phyloP scores from a whole-genome alignment of 2,329 filamentous ascomycete genomes.

The Sordariomycetes sp. region DNA sequence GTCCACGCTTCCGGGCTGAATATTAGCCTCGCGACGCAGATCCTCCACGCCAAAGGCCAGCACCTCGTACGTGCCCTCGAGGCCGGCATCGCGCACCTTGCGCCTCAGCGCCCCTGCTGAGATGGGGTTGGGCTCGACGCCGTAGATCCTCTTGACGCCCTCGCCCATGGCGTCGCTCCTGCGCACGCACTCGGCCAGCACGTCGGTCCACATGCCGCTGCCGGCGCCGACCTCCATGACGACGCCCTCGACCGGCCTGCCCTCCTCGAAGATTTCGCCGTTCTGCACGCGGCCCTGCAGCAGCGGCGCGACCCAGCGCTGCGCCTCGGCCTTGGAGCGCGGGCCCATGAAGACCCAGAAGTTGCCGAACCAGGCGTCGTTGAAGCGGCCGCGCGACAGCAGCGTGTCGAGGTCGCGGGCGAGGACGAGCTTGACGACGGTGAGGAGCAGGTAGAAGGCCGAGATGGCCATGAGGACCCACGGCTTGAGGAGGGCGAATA shows the following conservation, averaged over 20 bases:
- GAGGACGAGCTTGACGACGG: constrained; percentile 33
- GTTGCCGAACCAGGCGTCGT: constrained; percentile 46
- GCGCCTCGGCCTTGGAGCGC: constrained; percentile 30
- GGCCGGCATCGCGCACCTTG: constrained; percentile 38
- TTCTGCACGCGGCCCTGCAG: constrained; percentile 36
- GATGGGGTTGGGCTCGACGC: constrained; percentile 53
- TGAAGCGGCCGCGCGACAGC: constrained; percentile 30
- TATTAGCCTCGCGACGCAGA: constrained; percentile 29
- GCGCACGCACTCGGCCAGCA: constrained; percentile 29
- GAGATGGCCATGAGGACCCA: constrained; percentile 44
- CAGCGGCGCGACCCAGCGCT: constrained; percentile 38
- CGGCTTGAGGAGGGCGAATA: constrained; percentile 17
- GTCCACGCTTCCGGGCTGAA: constrained; percentile 41
- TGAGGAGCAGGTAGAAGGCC: constrained; percentile 38
- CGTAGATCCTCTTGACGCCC: constrained; percentile 37
- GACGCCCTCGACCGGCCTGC: constrained; percentile 34
- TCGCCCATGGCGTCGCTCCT: neutral
- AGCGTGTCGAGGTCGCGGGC: constrained; percentile 24
- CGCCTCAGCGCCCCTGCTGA: constrained; percentile 38
- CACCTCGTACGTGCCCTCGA: constrained; percentile 50
- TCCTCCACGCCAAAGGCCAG: constrained; percentile 55
- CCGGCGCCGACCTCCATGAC: constrained; percentile 57
- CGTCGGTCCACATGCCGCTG: constrained; percentile 48
- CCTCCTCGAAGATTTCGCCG: constrained; percentile 24
- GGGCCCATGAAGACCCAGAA: constrained; percentile 53